Evolutionary conservation across 116 monocot species (phyloP).

Genomic region (Thalassia testudinum): DNA sequence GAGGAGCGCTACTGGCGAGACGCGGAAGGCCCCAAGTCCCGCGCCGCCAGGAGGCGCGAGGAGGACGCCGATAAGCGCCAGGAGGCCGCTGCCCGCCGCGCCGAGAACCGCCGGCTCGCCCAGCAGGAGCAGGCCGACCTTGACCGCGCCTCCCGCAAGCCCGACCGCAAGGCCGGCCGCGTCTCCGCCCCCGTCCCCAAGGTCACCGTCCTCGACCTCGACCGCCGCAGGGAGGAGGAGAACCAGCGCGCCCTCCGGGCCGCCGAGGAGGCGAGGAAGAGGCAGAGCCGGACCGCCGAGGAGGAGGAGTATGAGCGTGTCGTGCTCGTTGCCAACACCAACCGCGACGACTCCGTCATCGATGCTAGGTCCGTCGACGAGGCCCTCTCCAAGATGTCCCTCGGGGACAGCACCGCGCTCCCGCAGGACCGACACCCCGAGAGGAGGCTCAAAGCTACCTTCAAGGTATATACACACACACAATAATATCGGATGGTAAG

Average conservation of each 20-base stretch:
- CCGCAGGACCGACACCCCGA: conserved; percentile 81
- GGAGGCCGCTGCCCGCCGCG: conserved; percentile 50
- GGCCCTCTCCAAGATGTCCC: conserved; percentile 58
- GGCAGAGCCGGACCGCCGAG: conserved; percentile 47
- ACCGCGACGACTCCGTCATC: conserved; percentile 75
- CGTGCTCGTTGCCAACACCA: conserved; percentile 76
- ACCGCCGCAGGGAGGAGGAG: conserved; percentile 63
- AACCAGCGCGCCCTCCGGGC: conserved; percentile 20
- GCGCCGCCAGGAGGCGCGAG: conserved; percentile 64
- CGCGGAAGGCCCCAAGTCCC: conserved; percentile 82
- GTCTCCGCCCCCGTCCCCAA: conserved; percentile 70
- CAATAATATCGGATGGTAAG: too few relatives aligned
- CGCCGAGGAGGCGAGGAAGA: conserved; percentile 69
- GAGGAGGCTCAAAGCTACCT: conserved; percentile 74
- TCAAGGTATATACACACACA: too few relatives aligned
- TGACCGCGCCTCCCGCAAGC: conserved; percentile 41
- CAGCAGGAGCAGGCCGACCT: conserved; percentile 57
- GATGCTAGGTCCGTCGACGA: conserved; percentile 91
- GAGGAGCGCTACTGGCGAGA: conserved; percentile 78
- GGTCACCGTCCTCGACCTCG: conserved; percentile 68
- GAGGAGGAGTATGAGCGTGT: conserved; percentile 85
- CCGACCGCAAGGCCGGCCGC: conserved; percentile 64
- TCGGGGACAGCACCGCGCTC: conserved; percentile 24
- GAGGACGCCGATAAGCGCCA: conserved; percentile 73
- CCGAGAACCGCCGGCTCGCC: conserved; percentile 56